A percentile compares a stretch with the other conserved stretches of the same genome.
Conservation (phyloP, 2,329 filamentous ascomycete genomes). For the Coleophoma crateriformis region DNA sequence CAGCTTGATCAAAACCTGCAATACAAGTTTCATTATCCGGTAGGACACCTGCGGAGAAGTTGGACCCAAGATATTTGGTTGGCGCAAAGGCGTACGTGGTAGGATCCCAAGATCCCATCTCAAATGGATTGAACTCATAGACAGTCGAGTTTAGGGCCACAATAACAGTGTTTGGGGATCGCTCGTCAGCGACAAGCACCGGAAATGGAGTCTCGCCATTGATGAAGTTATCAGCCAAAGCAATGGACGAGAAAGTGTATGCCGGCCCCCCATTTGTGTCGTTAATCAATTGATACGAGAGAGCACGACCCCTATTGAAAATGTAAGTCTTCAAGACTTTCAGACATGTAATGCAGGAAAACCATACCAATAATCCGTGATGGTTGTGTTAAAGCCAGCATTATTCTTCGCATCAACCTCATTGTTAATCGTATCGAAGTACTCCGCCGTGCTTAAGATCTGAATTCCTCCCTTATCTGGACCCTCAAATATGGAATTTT, state of each 20-base stretch:
- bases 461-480: conserved; percentile 45
- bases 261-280: conserved; percentile 65
- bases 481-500: conserved; percentile 54
- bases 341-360: too few species aligned
- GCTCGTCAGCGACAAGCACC: conserved; percentile 64
- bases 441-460: conserved; percentile 49
- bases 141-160: conserved; percentile 69
- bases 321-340: too few species aligned
- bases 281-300: conserved; percentile 83
- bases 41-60: conserved; percentile 59
- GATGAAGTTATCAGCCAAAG: conserved; percentile 54
- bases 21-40: conserved; percentile 56
- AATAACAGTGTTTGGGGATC: conserved; percentile 54
- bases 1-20: conserved; percentile 74
- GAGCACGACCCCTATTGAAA: conserved; percentile 52
- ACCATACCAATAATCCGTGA: conserved; percentile 75
- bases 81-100: conserved; percentile 68
- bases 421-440: conserved; percentile 54
- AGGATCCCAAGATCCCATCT: conserved; percentile 73
- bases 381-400: conserved; percentile 61
- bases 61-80: conserved; percentile 65
- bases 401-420: conserved; percentile 55
- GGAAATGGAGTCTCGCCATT: conserved; percentile 64
- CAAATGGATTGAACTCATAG: conserved; percentile 74
- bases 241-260: conserved; percentile 80